A percentile compares a stretch with the other conserved stretches of the same genome.
Conservation (phyloP, 306 rosid species). For the Erythrophleum fordii region DNA sequence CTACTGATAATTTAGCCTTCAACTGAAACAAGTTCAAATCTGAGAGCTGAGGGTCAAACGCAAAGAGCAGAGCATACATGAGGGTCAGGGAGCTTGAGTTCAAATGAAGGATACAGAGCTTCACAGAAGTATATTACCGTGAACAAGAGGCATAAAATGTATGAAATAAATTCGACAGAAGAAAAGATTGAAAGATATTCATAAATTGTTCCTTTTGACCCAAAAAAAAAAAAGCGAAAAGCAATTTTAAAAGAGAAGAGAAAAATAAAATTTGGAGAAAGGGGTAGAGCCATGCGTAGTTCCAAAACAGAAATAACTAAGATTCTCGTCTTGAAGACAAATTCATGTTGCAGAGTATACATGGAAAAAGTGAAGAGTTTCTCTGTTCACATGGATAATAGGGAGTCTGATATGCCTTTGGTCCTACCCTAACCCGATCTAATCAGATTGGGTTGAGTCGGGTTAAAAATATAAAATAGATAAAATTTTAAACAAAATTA, state of each 20-base stretch:
- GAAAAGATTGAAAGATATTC: background rate
- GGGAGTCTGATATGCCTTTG: no score
- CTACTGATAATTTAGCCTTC: background rate
- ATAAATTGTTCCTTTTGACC: background rate
- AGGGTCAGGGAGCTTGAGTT: background rate
- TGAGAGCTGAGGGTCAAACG: slow-evolving; percentile 25
- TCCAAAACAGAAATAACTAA: background rate
- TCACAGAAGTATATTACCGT: background rate
- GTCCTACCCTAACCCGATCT: no score
- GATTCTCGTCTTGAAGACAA: background rate
- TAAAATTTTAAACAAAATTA: no score
- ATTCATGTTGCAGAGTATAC: background rate
- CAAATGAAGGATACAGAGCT: background rate
- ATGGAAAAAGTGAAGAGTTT: slow-evolving; percentile 2
- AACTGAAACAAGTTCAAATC: slow-evolving; percentile 8
- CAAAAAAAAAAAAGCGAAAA: background rate
- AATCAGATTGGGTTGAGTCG: no score
- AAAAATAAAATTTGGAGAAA: background rate
- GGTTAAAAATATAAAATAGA: no score
- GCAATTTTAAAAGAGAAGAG: background rate
- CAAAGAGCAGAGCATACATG: background rate
- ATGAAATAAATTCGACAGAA: background rate
- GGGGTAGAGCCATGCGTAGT: background rate
- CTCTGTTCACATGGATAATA: slow-evolving; percentile 1
- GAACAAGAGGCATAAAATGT: background rate